Conservation (phyloP, 768 basidiomycete genomes). For the Boletus vermiculosoides region DNA sequence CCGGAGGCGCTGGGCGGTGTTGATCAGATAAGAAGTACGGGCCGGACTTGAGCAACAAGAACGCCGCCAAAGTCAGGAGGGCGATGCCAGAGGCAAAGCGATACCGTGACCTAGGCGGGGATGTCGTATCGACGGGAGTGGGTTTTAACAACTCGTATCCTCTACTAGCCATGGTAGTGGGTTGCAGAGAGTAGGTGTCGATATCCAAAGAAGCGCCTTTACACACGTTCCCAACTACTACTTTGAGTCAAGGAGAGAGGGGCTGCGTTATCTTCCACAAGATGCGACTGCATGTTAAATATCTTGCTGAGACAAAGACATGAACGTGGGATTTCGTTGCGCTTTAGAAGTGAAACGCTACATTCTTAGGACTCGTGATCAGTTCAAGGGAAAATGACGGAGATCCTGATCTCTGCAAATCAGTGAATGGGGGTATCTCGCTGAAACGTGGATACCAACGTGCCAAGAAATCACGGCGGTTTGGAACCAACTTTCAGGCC, state of each 20-base stretch:
- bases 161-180: conserved; percentile 17
- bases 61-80: conserved; percentile 10
- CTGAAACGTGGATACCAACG: background rate
- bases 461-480: background rate
- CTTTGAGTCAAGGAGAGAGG: background rate
- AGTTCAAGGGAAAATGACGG: background rate
- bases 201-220: background rate
- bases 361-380: background rate
- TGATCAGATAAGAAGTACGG: conserved; percentile 2
- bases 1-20: background rate
- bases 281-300: background rate
- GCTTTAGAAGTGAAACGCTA: background rate
- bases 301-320: background rate
- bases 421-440: background rate
- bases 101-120: conserved; percentile 11
- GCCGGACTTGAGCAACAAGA: conserved; percentile 12
- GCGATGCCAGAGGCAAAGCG: conserved; percentile 13
- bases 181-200: background rate
- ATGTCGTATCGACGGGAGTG: background rate
- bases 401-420: too few species aligned
- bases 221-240: background rate
- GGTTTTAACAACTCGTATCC: conserved; percentile 21
- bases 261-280: background rate
- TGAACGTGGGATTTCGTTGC: background rate
- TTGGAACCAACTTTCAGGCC: background rate